Percentiles rank a stretch among this genome's conserved stretches.
phyloP scores from a whole-genome alignment of 148 eudicot genomes.

The Cornus kousa region DNA sequence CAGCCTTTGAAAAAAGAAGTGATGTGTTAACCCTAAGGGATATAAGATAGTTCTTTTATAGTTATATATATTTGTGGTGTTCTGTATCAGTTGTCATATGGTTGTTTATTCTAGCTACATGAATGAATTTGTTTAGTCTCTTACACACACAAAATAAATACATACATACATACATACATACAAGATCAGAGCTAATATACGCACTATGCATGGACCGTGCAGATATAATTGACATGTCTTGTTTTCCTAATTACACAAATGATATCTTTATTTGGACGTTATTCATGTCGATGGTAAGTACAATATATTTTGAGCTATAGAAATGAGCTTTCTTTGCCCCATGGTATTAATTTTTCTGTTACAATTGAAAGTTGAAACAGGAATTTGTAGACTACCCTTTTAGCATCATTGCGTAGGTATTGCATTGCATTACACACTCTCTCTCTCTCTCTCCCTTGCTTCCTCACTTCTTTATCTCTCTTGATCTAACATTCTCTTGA shows the following conservation, averaged over 20 bases:
- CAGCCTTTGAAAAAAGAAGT: not conserved
- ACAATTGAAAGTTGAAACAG: not conserved
- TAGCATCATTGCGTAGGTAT: not conserved
- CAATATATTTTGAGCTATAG: not conserved
- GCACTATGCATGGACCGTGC: not conserved
- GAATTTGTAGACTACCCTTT: not conserved
- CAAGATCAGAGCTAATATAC: not conserved
- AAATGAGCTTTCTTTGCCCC: not conserved
- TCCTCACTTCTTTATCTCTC: not conserved
- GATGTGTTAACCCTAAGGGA: not conserved
- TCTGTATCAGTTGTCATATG: not conserved
- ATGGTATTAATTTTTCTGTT: not conserved
- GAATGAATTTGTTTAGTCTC: not conserved
- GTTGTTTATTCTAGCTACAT: not conserved
- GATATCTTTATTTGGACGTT: not conserved
- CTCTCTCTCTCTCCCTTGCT: not conserved
- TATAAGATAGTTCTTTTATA: not conserved
- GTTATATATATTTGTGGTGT: not conserved
- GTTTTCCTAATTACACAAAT: not conserved
- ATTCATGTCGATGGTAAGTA: not conserved
- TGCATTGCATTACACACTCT: not conserved
- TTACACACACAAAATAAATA: not conserved
- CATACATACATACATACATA: not conserved
- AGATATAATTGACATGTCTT: not conserved
- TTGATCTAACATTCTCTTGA: not conserved